Conservation (phyloP, 2,329 filamentous ascomycete genomes). For the Phialophora tarda region DNA sequence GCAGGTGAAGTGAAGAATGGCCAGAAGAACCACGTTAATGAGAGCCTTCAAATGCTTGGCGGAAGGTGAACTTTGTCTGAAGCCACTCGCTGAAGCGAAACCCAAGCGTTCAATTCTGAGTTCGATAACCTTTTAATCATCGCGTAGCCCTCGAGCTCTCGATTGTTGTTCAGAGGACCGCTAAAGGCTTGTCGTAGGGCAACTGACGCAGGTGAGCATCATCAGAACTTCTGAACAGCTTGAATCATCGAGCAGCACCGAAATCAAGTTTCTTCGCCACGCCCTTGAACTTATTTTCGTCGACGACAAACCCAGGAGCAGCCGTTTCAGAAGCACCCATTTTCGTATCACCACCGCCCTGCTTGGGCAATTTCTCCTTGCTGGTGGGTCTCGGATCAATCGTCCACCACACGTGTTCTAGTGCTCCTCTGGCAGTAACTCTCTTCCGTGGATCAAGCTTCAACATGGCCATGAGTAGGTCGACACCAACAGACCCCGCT, state of each 20-base stretch:
- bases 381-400: slow-evolving; percentile 80
- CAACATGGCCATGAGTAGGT: slow-evolving; percentile 84
- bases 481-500: slow-evolving; percentile 80
- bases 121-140: not conserved
- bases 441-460: slow-evolving; percentile 84
- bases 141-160: not conserved
- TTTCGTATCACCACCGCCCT: slow-evolving; percentile 70
- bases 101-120: not conserved
- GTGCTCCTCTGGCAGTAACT: slow-evolving; percentile 75
- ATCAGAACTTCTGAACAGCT: not conserved
- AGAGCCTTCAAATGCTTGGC: not conserved
- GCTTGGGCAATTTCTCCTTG: slow-evolving; percentile 80
- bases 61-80: not conserved
- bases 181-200: not conserved
- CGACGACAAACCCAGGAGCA: slow-evolving; percentile 67
- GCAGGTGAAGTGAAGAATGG: not conserved
- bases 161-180: not conserved
- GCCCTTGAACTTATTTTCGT: slow-evolving; percentile 67
- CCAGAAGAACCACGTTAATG: not conserved
- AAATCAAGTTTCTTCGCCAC: slow-evolving; percentile 85
- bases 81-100: not conserved
- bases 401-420: slow-evolving; percentile 86
- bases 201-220: not conserved
- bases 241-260: slow-evolving; percentile 49
- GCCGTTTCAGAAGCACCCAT: slow-evolving; percentile 83